Evolutionary conservation across 140 eudicot species (phyloP).

Genomic region (Senecio squalidus): DNA sequence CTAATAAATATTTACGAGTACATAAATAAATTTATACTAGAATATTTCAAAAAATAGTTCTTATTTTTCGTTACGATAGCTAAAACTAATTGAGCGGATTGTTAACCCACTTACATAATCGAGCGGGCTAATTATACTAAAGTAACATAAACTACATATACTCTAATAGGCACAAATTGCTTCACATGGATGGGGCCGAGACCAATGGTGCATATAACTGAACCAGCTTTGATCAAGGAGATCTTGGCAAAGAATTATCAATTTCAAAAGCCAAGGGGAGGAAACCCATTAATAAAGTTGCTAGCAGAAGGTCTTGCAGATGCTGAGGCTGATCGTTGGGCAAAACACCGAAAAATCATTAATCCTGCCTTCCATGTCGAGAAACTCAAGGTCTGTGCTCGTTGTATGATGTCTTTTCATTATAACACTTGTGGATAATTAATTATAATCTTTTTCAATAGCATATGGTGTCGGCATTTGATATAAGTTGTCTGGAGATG

Average conservation of each 20-base stretch:
- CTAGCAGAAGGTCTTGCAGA: slow-evolving; percentile 23
- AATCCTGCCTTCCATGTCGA: slow-evolving; percentile 44
- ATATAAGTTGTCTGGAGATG: slow-evolving; percentile 28
- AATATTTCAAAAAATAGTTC: too few species aligned
- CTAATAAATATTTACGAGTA: too few species aligned
- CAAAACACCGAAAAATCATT: slow-evolving; percentile 36
- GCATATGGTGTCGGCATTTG: slow-evolving; percentile 41
- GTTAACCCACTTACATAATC: too few species aligned
- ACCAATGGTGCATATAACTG: slow-evolving; percentile 21
- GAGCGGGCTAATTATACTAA: too few species aligned
- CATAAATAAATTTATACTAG: too few species aligned
- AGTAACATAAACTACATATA: too few species aligned
- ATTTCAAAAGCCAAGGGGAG: slow-evolving; percentile 24
- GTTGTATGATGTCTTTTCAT: too few species aligned
- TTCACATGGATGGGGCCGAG: slow-evolving; percentile 40
- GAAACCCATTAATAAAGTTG: slow-evolving; percentile 19
- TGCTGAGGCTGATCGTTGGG: slow-evolving; percentile 32
- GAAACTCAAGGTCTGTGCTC: slow-evolving; percentile 34
- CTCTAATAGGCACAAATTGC: slow-evolving; percentile 30
- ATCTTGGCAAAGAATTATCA: slow-evolving; percentile 19
- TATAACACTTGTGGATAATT: background rate
- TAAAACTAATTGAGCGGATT: too few species aligned
- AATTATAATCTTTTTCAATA: background rate
- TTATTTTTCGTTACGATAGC: too few species aligned
- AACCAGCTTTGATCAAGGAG: slow-evolving; percentile 27